Conservation (phyloP, 2,329 filamentous ascomycete species). For the Aspergillus pseudotamarii region DNA sequence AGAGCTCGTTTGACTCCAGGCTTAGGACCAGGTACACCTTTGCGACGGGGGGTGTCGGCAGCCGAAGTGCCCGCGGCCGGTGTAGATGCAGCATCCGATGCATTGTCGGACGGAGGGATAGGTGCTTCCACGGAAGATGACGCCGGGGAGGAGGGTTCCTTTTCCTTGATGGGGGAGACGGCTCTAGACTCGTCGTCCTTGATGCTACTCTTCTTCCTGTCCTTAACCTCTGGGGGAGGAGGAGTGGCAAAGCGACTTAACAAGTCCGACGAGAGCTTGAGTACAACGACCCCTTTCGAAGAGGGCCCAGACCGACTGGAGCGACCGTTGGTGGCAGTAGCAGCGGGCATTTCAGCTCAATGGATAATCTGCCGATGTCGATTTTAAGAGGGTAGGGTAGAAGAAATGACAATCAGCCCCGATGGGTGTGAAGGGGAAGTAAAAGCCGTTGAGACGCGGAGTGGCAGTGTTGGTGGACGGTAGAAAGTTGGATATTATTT, state of each 20-base stretch:
- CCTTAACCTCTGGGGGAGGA: constrained; percentile 24
- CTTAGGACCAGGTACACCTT: constrained; percentile 71
- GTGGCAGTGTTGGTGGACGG: constrained; percentile 14
- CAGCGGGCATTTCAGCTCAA: constrained; percentile 15
- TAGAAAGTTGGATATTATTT: constrained; percentile 2
- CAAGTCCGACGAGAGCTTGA: constrained; percentile 42
- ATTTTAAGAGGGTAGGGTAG: neutral
- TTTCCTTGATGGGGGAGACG: constrained; percentile 28
- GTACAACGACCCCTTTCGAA: constrained; percentile 35
- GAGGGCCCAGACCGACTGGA: constrained; percentile 34
- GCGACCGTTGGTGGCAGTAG: constrained; percentile 40
- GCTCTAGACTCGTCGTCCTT: constrained; percentile 18
- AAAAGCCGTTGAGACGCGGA: constrained; percentile 4
- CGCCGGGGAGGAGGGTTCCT: constrained; percentile 40
- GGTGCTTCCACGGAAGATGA: constrained; percentile 40
- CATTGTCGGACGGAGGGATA: constrained; percentile 44
- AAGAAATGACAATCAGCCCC: neutral
- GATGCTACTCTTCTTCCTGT: constrained; percentile 22
- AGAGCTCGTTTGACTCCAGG: constrained; percentile 62
- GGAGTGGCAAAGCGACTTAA: constrained; percentile 39
- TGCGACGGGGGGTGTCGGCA: constrained; percentile 66
- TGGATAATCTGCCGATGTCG: neutral
- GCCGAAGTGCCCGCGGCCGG: constrained; percentile 43
- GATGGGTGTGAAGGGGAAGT: constrained; percentile 8
- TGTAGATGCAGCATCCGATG: constrained; percentile 44